phyloP scores from a whole-genome alignment of 2,329 filamentous ascomycete species.

The Akanthomyces dipterigenus region DNA sequence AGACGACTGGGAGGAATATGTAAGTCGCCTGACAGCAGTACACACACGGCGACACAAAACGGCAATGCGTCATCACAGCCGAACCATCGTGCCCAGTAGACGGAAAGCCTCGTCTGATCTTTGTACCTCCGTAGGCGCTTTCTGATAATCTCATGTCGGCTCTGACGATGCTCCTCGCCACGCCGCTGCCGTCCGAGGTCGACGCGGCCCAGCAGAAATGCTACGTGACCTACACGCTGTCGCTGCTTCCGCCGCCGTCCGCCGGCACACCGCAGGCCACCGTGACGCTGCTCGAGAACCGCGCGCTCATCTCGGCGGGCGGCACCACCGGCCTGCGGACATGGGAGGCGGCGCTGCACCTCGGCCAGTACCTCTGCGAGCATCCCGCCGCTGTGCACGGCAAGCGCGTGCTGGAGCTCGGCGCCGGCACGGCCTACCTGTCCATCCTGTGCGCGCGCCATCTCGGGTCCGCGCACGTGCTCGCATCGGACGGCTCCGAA shows the following conservation, averaged over 20 bases:
- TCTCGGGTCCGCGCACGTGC: conserved; percentile 51
- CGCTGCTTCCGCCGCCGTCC: conserved; percentile 17
- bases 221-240: conserved; percentile 64
- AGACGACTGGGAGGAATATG: conserved; percentile 78
- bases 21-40: conserved; percentile 42
- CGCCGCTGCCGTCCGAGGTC: conserved; percentile 56
- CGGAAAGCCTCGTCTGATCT: not conserved
- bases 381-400: conserved; percentile 38
- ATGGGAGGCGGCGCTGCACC: conserved; percentile 73
- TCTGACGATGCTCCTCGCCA: conserved; percentile 58
- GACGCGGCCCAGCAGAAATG: conserved; percentile 63
- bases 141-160: conserved; percentile 70
- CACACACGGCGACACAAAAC: not conserved
- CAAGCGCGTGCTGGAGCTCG: conserved; percentile 63
- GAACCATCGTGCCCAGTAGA: not conserved
- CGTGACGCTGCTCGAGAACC: conserved; percentile 63
- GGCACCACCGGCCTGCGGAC: conserved; percentile 73
- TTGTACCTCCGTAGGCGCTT: conserved; percentile 55
- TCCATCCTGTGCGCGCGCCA: conserved; percentile 67
- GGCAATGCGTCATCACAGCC: not conserved
- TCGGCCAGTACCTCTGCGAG: conserved; percentile 61
- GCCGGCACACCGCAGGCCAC: not conserved
- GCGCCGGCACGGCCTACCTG: conserved; percentile 69
- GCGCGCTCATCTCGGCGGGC: conserved; percentile 59
- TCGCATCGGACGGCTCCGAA: conserved; percentile 69